phyloP scores from a whole-genome alignment of 306 rosid genomes.

The Oemleria cerasiformis region DNA sequence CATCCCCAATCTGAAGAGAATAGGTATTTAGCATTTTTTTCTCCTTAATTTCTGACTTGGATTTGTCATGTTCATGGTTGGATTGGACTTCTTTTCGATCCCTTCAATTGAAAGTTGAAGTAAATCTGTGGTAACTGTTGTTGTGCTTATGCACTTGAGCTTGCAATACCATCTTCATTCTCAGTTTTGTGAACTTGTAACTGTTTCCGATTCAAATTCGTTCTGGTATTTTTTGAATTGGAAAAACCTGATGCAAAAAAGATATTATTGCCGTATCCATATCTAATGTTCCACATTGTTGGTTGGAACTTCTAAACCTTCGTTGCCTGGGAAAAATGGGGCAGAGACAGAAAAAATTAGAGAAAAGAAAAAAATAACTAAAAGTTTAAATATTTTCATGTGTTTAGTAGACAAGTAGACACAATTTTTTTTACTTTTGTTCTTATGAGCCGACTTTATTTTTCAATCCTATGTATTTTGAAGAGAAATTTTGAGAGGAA shows the following conservation, averaged over 20 bases:
- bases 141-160: neutral
- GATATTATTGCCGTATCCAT: neutral
- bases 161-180: neutral
- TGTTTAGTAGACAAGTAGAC: neutral
- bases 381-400: neutral
- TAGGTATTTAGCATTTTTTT: conserved; percentile 36
- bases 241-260: neutral
- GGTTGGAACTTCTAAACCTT: neutral
- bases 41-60: neutral
- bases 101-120: neutral
- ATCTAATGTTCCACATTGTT: neutral
- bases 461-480: neutral
- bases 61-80: neutral
- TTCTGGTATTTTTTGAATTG: neutral
- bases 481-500: neutral
- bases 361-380: neutral
- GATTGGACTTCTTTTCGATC: conserved; percentile 15
- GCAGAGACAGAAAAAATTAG: neutral
- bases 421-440: no score
- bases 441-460: neutral
- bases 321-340: no score
- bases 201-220: neutral
- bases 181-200: neutral
- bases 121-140: neutral
- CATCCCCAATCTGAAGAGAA: conserved; percentile 79